A percentile compares a stretch with the other conserved stretches of the same genome.
Evolutionary conservation across 768 basidiomycete genomes (phyloP).

Genomic region (Kwoniella mangroviensis): DNA sequence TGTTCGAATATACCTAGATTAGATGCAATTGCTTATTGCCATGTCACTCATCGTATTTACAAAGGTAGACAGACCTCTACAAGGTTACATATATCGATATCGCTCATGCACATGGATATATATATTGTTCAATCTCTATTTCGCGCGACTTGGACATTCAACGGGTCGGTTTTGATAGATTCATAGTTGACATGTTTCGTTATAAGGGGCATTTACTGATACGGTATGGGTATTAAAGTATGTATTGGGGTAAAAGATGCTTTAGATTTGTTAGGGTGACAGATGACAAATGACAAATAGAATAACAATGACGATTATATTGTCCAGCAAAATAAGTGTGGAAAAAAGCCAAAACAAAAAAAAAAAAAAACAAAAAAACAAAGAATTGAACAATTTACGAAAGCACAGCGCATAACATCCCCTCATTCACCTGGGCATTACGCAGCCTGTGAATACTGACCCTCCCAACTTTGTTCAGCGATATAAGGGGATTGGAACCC

Average conservation of each 20-base stretch:
- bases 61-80: no score
- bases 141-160: no score
- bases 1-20: neutral
- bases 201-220: no score
- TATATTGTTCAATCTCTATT: no score
- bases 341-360: neutral
- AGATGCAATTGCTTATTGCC: neutral
- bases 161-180: no score
- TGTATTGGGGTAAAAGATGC: neutral
- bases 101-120: no score
- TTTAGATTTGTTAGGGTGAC: neutral
- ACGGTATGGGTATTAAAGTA: neutral
- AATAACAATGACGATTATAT: neutral
- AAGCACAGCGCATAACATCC: neutral
- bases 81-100: no score
- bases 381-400: neutral
- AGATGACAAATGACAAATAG: neutral
- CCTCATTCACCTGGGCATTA: neutral
- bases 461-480: slow-evolving; percentile 36
- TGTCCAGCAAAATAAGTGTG: neutral
- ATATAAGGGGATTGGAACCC: slow-evolving; percentile 45
- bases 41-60: no score
- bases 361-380: neutral
- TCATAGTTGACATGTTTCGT: no score
- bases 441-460: slow-evolving; percentile 18